Evolutionary conservation across 1,284 basidiomycete genomes (phyloP), one percentile per base, ranked within the genome.

Genomic region (Moesziomyces globuligerus): DNA sequence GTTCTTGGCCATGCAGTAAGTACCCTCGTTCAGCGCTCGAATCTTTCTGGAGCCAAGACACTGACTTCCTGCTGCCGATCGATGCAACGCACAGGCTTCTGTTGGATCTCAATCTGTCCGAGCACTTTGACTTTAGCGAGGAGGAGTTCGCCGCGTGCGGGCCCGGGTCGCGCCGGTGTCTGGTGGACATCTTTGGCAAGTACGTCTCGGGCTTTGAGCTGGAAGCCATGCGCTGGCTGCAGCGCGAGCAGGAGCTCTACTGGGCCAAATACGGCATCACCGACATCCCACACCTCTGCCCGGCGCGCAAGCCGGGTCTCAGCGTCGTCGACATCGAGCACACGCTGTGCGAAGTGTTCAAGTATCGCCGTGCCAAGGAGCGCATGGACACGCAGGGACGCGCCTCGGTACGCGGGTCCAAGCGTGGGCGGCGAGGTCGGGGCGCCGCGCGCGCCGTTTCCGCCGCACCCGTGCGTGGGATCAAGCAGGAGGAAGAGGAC

Each of bases 311-410:
- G 24, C 81, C 89, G 32, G 86, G 87, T 3, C 75, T 89, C 26
- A 64, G 74, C 23, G 78, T 84, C 60, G 84, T 85, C 57, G 85
- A 86, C 71, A 84, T 90, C 51, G 89, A 90, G 79, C 89, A 90
- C 72, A 85, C 87, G 0, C 78, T 90, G 18, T 90, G 89, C 75
- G 89, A 90, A 70, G 83, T 89, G 21, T 87, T 89, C 82, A 90
- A 89, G 75, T 89, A 89, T 61, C 82, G 86, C 20, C 86, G 88
- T n/a, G 81, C 54, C 8, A 56, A 46, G 40, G 34, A 15, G 5
- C 36, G 43, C 2, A 11, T 66, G 5, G 32, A 49, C 1, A 39
- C 37, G n/a, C 17, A n/a, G n/a, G n/a, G n/a, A n/a, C n/a, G n/a
- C 24, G 4, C 8, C 45, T 3, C 20, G 9, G 47, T 45, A 4